A percentile compares a stretch with the other conserved stretches of the same genome.
Evolutionary conservation across 2,329 filamentous ascomycete species (phyloP).

Genomic region (Sordariomycetes sp.): DNA sequence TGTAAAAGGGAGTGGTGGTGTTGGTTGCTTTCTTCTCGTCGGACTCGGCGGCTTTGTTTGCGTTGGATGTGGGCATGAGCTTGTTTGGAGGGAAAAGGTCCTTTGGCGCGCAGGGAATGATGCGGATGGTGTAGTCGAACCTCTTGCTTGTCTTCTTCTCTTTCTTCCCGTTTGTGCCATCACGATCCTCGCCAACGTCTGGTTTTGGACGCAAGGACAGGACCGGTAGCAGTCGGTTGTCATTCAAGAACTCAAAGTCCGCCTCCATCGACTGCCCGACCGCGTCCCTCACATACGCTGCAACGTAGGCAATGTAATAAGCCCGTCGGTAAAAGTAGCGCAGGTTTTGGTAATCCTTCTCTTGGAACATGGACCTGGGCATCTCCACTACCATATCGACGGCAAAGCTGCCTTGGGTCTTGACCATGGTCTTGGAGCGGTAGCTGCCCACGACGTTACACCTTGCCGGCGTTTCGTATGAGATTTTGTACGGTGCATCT

Average conservation of each 20-base stretch:
- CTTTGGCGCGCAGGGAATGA: slow-evolving; percentile 67
- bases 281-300: slow-evolving; percentile 55
- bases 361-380: slow-evolving; percentile 71
- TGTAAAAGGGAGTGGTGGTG: slow-evolving; percentile 73
- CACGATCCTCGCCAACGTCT: slow-evolving; percentile 9
- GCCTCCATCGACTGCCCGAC: slow-evolving; percentile 45
- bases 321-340: slow-evolving; percentile 92
- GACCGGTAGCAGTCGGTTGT: slow-evolving; percentile 69
- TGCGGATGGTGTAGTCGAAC: slow-evolving; percentile 53
- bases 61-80: slow-evolving; percentile 59
- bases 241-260: slow-evolving; percentile 57
- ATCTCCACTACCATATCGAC: slow-evolving; percentile 86
- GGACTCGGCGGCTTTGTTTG: slow-evolving; percentile 48
- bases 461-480: slow-evolving; percentile 64
- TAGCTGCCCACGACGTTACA: slow-evolving; percentile 90
- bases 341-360: slow-evolving; percentile 89
- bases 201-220: slow-evolving; percentile 31
- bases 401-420: slow-evolving; percentile 45
- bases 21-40: slow-evolving; percentile 31
- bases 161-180: slow-evolving; percentile 6
- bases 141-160: slow-evolving; percentile 9
- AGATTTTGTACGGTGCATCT: slow-evolving; percentile 73
- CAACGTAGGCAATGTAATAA: slow-evolving; percentile 80
- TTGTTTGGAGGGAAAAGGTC: slow-evolving; percentile 63
- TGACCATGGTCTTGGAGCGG: slow-evolving; percentile 64